A percentile compares a stretch with the other conserved stretches of the same genome.
These are phyloP conservation scores for Apiospora koreana DNA, from an alignment of 2,329 filamentous ascomycete species.

Conservation along the genomic window DNA sequence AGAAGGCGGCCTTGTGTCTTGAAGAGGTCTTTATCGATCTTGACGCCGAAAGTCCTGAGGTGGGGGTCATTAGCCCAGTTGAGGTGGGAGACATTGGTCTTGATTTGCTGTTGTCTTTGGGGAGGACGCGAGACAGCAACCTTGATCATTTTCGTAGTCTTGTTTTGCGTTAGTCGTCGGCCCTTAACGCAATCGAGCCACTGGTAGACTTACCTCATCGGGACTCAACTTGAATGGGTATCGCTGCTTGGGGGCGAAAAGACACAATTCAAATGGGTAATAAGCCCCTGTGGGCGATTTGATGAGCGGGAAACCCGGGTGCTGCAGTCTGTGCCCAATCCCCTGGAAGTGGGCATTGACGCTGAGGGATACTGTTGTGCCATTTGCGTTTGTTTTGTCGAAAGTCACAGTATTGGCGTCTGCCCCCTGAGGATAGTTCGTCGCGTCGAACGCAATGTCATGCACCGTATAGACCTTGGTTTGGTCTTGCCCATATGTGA, in stretches of 20 bases:
- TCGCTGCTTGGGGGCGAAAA: constrained; percentile 54
- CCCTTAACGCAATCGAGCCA: no score
- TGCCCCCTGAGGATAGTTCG: not conserved
- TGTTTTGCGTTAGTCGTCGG: constrained; percentile 45
- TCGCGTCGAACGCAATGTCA: no score
- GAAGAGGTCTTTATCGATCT: constrained; percentile 50
- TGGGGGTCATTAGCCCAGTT: constrained; percentile 70
- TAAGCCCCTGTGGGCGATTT: constrained; percentile 53
- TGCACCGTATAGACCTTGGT: no score
- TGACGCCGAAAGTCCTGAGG: constrained; percentile 72
- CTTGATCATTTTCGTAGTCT: constrained; percentile 87
- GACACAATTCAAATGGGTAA: constrained; percentile 65
- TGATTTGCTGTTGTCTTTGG: constrained; percentile 65
- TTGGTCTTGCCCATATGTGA: no score
- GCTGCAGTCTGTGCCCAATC: constrained; percentile 52
- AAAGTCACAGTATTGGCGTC: constrained; percentile 45
- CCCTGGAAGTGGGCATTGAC: constrained; percentile 57
- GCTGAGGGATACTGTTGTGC: constrained; percentile 42
- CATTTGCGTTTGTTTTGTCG: constrained; percentile 38
- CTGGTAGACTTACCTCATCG: not conserved
- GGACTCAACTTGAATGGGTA: constrained; percentile 64
- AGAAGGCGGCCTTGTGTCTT: no score
- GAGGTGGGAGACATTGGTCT: constrained; percentile 72
- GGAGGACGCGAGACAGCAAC: constrained; percentile 82
- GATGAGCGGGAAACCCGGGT: constrained; percentile 56